Conservation (phyloP, 2,329 filamentous ascomycete genomes). For the Xylariales sp. region DNA sequence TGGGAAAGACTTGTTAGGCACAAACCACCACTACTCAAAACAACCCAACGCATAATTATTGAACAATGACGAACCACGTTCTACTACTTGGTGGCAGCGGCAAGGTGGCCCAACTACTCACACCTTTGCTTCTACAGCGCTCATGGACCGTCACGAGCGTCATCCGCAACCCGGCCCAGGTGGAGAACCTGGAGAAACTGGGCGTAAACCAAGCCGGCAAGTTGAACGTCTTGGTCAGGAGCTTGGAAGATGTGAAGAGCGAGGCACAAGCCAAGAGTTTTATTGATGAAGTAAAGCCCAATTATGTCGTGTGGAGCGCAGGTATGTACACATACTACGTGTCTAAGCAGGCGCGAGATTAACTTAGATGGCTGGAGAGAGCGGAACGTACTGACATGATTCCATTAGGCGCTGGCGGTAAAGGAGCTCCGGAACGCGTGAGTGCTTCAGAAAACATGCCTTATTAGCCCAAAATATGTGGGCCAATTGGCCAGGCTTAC, state of each 20-base stretch:
- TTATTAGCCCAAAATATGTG: too few species aligned
- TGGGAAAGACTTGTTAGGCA: too few species aligned
- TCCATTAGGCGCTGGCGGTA: constrained; percentile 56
- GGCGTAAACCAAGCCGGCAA: constrained; percentile 55
- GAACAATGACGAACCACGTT: constrained; percentile 39
- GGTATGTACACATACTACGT: constrained; percentile 35
- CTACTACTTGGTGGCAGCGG: constrained; percentile 79
- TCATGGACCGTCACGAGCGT: constrained; percentile 76
- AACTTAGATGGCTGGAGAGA: too few species aligned
- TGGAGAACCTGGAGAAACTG: constrained; percentile 57
- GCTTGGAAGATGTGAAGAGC: constrained; percentile 65
- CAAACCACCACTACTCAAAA: too few species aligned
- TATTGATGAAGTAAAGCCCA: constrained; percentile 54
- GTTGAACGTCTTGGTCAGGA: constrained; percentile 65
- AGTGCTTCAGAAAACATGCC: too few species aligned
- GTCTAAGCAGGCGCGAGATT: too few species aligned
- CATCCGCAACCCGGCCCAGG: constrained; percentile 69
- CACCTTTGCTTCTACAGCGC: constrained; percentile 68
- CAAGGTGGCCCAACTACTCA: constrained; percentile 70
- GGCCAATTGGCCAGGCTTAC: not conserved
- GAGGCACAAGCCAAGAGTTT: constrained; percentile 58
- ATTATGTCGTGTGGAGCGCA: constrained; percentile 67
- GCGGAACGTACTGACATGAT: too few species aligned
- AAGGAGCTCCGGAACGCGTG: constrained; percentile 48
- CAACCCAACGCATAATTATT: too few species aligned